Percentiles rank a stretch among this genome's conserved stretches.
Evolutionary conservation across 2,329 filamentous ascomycete species (phyloP).

Genomic region (Colletotrichum truncatum): DNA sequence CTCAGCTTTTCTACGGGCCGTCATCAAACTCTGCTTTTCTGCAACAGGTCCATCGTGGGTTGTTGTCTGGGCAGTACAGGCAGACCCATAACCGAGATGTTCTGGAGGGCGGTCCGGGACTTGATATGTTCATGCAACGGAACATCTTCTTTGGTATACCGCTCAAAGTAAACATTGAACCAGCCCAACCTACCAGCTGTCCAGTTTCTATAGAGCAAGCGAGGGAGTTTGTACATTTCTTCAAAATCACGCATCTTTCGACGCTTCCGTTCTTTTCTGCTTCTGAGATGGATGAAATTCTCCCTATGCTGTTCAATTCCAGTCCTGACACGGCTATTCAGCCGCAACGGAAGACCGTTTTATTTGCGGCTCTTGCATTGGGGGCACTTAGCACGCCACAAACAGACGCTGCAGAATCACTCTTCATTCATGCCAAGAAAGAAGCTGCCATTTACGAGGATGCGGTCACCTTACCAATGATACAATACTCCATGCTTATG

Average conservation of each 20-base stretch:
- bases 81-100: conserved; percentile 29
- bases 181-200: conserved; percentile 6
- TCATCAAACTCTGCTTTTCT: conserved; percentile 41
- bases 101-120: conserved; percentile 36
- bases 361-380: conserved; percentile 35
- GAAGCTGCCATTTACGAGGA: conserved; percentile 38
- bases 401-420: conserved; percentile 35
- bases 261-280: conserved; percentile 33
- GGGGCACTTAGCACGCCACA: conserved; percentile 37
- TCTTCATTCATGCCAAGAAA: conserved; percentile 37
- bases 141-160: conserved; percentile 42
- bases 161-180: conserved; percentile 29
- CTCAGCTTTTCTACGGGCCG: conserved; percentile 39
- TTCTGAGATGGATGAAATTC: conserved; percentile 34
- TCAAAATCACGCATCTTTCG: conserved; percentile 30
- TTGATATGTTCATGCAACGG: conserved; percentile 41
- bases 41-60: conserved; percentile 39
- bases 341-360: conserved; percentile 35
- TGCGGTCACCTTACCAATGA: conserved; percentile 41
- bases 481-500: conserved; percentile 38
- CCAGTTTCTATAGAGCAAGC: conserved; percentile 31
- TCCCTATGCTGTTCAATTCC: conserved; percentile 31
- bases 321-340: conserved; percentile 19
- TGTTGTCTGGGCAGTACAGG: conserved; percentile 33
- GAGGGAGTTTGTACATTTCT: conserved; percentile 30